These are phyloP conservation scores for Candida fluviatilis DNA, from an alignment of 805 yeast genomes.

Conservation along the genomic window DNA sequence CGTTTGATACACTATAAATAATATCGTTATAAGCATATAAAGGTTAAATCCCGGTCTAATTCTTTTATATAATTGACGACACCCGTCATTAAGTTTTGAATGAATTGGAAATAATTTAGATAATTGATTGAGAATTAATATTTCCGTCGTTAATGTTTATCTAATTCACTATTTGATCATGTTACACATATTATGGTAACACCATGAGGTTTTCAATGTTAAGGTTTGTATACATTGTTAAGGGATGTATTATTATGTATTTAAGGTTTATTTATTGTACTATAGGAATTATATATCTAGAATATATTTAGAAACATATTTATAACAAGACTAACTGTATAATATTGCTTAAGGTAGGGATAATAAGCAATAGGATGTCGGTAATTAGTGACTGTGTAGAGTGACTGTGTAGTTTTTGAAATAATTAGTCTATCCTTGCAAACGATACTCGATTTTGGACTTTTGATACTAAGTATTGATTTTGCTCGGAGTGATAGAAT, in stretches of 20 bases:
- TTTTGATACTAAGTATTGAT: too few species aligned
- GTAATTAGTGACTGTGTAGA: too few species aligned
- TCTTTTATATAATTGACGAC: slow-evolving; percentile 3
- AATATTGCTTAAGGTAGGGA: too few species aligned
- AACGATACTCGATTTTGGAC: too few species aligned
- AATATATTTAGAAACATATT: background rate
- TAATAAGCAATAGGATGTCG: too few species aligned
- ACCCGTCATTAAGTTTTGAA: slow-evolving; percentile 2
- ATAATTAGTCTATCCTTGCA: too few species aligned
- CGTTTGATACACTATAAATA: too few species aligned
- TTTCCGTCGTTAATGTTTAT: slow-evolving; percentile 3
- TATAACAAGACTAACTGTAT: too few species aligned
- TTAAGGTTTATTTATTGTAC: background rate
- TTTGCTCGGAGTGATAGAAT: too few species aligned
- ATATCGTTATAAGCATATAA: slow-evolving; percentile 3
- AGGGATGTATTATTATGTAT: slow-evolving; percentile 4
- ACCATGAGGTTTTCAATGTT: background rate
- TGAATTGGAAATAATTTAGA: slow-evolving; percentile 4
- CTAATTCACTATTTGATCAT: slow-evolving; percentile 1
- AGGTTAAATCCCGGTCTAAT: slow-evolving; percentile 2
- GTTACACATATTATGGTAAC: background rate
- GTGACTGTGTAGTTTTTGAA: too few species aligned
- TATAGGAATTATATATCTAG: background rate
- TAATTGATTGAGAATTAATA: slow-evolving; percentile 4
- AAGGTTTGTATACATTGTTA: background rate